A percentile compares a stretch with the other conserved stretches of the same genome.
Evolutionary conservation across 2,329 filamentous ascomycete species (phyloP).

Genomic region (Plenodomus lindquistii): DNA sequence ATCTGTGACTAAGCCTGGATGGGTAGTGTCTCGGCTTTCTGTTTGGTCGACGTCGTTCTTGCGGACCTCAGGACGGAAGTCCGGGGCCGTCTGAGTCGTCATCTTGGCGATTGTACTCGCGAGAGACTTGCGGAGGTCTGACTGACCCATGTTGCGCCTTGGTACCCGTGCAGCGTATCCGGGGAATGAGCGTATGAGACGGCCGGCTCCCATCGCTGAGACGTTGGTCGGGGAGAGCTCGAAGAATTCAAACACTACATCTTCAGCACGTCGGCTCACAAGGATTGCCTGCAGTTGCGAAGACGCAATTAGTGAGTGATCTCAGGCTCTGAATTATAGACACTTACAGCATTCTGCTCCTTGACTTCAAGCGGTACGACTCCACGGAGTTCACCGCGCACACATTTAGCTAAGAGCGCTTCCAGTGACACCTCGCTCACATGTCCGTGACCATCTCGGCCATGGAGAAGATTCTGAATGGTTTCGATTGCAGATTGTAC

Average conservation of each 20-base stretch:
- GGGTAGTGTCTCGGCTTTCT: constrained; percentile 54
- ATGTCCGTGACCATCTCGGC: constrained; percentile 11
- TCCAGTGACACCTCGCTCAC: constrained; percentile 16
- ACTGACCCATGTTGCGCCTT: constrained; percentile 19
- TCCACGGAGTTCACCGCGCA: constrained; percentile 2
- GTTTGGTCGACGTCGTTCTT: constrained; percentile 46
- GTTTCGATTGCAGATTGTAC: constrained; percentile 13
- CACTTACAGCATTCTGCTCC: constrained; percentile 49
- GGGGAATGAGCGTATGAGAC: constrained; percentile 53
- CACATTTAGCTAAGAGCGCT: constrained; percentile 18
- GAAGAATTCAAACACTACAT: constrained; percentile 50
- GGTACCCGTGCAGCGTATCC: constrained; percentile 43
- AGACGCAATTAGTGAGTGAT: too few species aligned
- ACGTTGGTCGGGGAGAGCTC: constrained; percentile 51
- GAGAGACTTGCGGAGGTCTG: constrained; percentile 26
- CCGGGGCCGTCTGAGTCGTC: constrained; percentile 39
- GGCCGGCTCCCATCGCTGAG: constrained; percentile 45
- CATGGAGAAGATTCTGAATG: constrained; percentile 15
- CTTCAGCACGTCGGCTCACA: constrained; percentile 30
- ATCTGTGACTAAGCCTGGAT: constrained; percentile 59
- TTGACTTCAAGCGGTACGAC: constrained; percentile 47
- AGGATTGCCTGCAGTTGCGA: constrained; percentile 39
- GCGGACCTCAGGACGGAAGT: constrained; percentile 37
- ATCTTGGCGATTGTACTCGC: constrained; percentile 42
- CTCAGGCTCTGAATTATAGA: too few species aligned